Conservation (phyloP, 495 filamentous ascomycete genomes). For the Aspergillus conjunctus region DNA sequence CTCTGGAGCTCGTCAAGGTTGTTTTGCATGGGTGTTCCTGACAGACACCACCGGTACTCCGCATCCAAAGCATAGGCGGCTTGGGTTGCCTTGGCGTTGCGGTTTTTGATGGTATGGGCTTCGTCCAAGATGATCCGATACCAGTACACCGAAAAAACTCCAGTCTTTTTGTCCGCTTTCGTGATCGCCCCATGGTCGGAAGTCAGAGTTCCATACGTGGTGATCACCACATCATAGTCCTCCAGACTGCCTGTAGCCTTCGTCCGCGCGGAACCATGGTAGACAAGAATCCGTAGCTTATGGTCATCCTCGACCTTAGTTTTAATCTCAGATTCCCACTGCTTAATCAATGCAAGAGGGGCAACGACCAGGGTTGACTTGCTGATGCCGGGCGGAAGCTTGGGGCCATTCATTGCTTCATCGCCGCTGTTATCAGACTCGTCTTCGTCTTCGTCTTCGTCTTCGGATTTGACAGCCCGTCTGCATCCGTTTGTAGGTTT, state of each 20-base stretch:
- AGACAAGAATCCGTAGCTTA: slow-evolving; percentile 75
- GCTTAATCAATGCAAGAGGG: slow-evolving; percentile 92
- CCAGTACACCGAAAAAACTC: slow-evolving; percentile 91
- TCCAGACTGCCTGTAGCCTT: slow-evolving; percentile 74
- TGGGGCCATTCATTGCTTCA: slow-evolving; percentile 51
- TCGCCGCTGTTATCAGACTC: slow-evolving; percentile 25
- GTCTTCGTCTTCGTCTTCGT: slow-evolving; percentile 25
- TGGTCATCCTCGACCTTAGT: slow-evolving; percentile 71
- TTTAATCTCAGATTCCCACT: slow-evolving; percentile 93
- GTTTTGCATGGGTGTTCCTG: slow-evolving; percentile 96
- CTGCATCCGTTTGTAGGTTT: slow-evolving; percentile 60
- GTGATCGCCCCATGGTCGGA: slow-evolving; percentile 78
- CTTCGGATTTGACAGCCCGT: slow-evolving; percentile 15
- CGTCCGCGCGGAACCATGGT: slow-evolving; percentile 83
- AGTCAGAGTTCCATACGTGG: slow-evolving; percentile 91
- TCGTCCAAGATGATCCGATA: slow-evolving; percentile 95
- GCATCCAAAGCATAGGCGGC: slow-evolving; percentile 78
- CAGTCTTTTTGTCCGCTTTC: slow-evolving; percentile 63
- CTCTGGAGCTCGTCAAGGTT: slow-evolving; percentile 97
- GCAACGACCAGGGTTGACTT: slow-evolving; percentile 89
- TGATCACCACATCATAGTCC: slow-evolving; percentile 93
- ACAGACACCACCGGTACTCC: slow-evolving; percentile 93
- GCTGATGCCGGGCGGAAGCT: slow-evolving; percentile 62
- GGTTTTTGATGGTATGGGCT: slow-evolving; percentile 97
- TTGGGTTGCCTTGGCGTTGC: slow-evolving; percentile 90